phyloP scores from a whole-genome alignment of 2,329 filamentous ascomycete species.

The Claviceps fusiformis region DNA sequence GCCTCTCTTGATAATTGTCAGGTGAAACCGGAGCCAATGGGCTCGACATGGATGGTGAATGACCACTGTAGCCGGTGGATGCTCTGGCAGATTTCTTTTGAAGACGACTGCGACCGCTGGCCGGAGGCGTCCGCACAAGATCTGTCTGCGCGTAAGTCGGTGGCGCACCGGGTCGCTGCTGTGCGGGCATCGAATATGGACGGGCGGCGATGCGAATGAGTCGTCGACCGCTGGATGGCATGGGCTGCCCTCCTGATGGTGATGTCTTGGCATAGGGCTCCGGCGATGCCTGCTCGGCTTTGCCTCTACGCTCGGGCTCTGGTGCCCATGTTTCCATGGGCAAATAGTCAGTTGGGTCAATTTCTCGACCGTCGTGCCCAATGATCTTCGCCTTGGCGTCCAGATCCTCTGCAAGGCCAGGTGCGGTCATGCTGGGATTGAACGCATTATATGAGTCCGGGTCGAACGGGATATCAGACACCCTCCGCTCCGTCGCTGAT shows the following conservation, averaged over 20 bases:
- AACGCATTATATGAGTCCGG: slow-evolving; percentile 64
- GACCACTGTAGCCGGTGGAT: slow-evolving; percentile 24
- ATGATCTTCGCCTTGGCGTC: slow-evolving; percentile 57
- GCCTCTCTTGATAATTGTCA: slow-evolving; percentile 35
- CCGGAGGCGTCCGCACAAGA: slow-evolving; percentile 20
- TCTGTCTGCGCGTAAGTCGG: slow-evolving; percentile 18
- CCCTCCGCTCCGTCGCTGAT: slow-evolving; percentile 31
- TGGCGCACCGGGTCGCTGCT: slow-evolving; percentile 9
- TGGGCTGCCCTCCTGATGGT: slow-evolving; percentile 38
- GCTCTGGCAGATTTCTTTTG: slow-evolving; percentile 46
- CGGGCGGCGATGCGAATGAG: slow-evolving; percentile 36
- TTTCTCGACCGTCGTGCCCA: slow-evolving; percentile 59
- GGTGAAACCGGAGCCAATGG: slow-evolving; percentile 40
- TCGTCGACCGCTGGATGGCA: slow-evolving; percentile 36
- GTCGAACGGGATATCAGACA: slow-evolving; percentile 55
- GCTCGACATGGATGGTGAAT: slow-evolving; percentile 25
- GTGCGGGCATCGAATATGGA: slow-evolving; percentile 31
- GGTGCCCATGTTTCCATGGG: slow-evolving; percentile 67
- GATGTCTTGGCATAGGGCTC: slow-evolving; percentile 29
- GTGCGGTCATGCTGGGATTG: slow-evolving; percentile 43
- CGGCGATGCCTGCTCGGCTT: slow-evolving; percentile 15
- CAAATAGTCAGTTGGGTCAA: slow-evolving; percentile 70
- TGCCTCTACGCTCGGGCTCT: slow-evolving; percentile 47
- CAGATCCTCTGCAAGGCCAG: slow-evolving; percentile 24
- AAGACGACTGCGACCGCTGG: slow-evolving; percentile 42